Percentiles rank a stretch among this genome's conserved stretches.
Conservation (phyloP, 2,329 filamentous ascomycete species). For the Cordyceps javanica region DNA sequence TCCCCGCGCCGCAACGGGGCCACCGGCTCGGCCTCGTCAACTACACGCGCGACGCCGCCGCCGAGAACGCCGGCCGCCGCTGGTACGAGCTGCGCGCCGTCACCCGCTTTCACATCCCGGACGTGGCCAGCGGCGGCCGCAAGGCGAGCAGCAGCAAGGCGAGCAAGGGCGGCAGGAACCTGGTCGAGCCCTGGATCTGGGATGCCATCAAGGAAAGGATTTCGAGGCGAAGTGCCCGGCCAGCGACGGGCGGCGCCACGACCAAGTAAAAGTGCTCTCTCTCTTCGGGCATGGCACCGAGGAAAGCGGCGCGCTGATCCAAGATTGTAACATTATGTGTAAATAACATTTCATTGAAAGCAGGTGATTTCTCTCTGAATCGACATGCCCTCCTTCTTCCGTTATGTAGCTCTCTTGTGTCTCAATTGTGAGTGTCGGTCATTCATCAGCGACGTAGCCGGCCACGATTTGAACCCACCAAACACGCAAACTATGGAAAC, state of each 20-base stretch:
- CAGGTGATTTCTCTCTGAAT: too few species aligned
- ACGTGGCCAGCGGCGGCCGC: conserved; percentile 14
- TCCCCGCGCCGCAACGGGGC: conserved; percentile 23
- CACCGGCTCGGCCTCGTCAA: conserved; percentile 34
- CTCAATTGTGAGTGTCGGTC: too few species aligned
- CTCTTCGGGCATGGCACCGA: too few species aligned
- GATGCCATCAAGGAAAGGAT: conserved; percentile 30
- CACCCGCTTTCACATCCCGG: conserved; percentile 33
- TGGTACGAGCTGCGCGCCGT: conserved; percentile 38
- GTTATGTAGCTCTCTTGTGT: too few species aligned
- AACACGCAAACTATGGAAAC: too few species aligned
- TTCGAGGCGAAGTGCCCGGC: neutral
- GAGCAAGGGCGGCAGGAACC: conserved; percentile 17
- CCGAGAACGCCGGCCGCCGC: conserved; percentile 28
- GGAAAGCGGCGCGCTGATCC: too few species aligned
- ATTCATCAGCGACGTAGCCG: too few species aligned
- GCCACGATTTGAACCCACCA: too few species aligned
- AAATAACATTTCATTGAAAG: too few species aligned
- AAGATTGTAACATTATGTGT: neutral
- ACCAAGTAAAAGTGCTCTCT: too few species aligned
- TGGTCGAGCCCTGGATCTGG: conserved; percentile 37
- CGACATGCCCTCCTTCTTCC: too few species aligned
- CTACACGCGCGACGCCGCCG: conserved; percentile 30
- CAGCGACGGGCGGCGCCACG: neutral
- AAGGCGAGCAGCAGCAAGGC: neutral